Evolutionary conservation across 768 basidiomycete genomes (phyloP).

Genomic region (Serendipita vermifera): DNA sequence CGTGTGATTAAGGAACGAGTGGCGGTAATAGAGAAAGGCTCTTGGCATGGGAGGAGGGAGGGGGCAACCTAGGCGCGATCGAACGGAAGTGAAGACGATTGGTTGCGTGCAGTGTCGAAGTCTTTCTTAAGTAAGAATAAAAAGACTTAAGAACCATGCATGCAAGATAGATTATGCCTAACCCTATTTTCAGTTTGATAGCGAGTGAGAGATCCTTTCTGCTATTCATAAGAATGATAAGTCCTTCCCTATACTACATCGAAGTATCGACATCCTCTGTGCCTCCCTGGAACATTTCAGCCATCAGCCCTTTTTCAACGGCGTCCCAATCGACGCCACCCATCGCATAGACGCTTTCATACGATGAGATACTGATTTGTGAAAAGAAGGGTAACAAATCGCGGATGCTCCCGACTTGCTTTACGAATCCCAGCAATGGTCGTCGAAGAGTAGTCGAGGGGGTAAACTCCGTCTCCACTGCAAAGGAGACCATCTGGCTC

Average conservation of each 20-base stretch:
- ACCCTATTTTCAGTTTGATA: too few relatives aligned
- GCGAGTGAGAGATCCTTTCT: too few relatives aligned
- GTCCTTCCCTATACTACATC: neutral
- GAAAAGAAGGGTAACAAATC: conserved; percentile 88
- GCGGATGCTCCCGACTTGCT: conserved; percentile 69
- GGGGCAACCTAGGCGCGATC: too few relatives aligned
- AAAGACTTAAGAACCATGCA: too few relatives aligned
- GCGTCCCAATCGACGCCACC: conserved; percentile 81
- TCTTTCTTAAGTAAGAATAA: too few relatives aligned
- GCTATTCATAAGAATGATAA: neutral
- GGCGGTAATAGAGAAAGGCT: too few relatives aligned
- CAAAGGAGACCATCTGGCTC: conserved; percentile 21
- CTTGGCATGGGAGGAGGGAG: too few relatives aligned
- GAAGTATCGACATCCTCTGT: neutral
- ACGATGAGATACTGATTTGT: conserved; percentile 73
- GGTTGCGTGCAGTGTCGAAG: too few relatives aligned
- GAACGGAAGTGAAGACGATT: too few relatives aligned
- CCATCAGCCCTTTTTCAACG: conserved; percentile 66
- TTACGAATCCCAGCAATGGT: conserved; percentile 55
- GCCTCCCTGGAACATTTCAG: conserved; percentile 73
- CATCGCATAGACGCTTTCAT: conserved; percentile 80
- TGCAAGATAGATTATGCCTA: too few relatives aligned
- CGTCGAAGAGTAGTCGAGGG: conserved; percentile 47
- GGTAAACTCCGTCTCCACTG: conserved; percentile 19
- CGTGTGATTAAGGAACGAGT: too few relatives aligned